A percentile compares a stretch with the other conserved stretches of the same genome.
Evolutionary conservation across 257 asterid genomes (phyloP).

Genomic region (Solanum tacnaense): DNA sequence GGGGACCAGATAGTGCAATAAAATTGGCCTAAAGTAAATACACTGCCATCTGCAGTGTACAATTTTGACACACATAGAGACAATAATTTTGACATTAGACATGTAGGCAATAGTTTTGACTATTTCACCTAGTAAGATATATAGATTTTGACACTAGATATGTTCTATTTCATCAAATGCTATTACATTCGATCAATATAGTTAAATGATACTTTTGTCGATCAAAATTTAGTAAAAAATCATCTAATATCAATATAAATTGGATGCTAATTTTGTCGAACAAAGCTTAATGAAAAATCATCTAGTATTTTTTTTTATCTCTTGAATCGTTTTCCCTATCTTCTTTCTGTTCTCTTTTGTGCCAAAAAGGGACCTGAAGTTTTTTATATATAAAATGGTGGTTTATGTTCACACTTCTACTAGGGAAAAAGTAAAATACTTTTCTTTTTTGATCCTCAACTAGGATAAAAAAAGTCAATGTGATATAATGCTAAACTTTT

Average conservation of each 20-base stretch:
- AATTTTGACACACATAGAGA: not conserved
- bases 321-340: too few species aligned
- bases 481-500: not conserved
- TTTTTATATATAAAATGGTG: not conserved
- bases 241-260: not conserved
- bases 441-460: not conserved
- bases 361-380: not conserved
- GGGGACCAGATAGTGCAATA: not conserved
- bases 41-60: not conserved
- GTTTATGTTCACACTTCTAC: not conserved
- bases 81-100: not conserved
- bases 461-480: not conserved
- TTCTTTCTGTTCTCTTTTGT: not conserved
- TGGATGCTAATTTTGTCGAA: too few species aligned
- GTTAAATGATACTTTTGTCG: not conserved
- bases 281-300: too few species aligned
- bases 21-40: not conserved
- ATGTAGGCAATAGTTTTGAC: not conserved
- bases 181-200: not conserved
- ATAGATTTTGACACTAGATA: not conserved
- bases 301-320: too few species aligned
- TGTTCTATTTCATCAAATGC: not conserved
- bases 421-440: not conserved
- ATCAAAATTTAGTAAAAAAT: not conserved
- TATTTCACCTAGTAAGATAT: not conserved